phyloP scores from a whole-genome alignment of 768 basidiomycete genomes.

The Leucocoprinus birnbaumii region DNA sequence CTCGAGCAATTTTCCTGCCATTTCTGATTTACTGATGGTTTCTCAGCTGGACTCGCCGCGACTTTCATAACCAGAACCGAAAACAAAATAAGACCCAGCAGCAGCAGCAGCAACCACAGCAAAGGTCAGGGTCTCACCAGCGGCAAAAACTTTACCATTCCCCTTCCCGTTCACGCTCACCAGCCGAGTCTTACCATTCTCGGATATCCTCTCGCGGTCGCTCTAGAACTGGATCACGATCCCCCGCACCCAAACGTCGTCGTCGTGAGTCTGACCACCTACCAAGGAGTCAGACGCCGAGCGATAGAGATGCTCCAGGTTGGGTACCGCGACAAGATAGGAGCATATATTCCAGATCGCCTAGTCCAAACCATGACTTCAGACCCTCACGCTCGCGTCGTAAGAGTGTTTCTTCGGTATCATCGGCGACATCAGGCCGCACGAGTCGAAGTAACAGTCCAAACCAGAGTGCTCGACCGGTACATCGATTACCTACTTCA shows the following conservation, averaged over 20 bases:
- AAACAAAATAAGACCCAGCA: constrained; percentile 26
- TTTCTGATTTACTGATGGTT: constrained; percentile 4
- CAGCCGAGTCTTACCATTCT: constrained; percentile 63
- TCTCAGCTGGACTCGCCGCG: constrained; percentile 66
- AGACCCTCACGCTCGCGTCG: constrained; percentile 31
- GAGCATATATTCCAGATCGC: constrained; percentile 35
- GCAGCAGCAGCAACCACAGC: constrained; percentile 27
- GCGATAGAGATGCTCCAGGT: constrained; percentile 38
- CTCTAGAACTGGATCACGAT: constrained; percentile 58
- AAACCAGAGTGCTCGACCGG: constrained; percentile 44
- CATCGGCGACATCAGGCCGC: constrained; percentile 45
- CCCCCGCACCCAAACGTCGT: constrained; percentile 55
- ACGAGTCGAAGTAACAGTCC: constrained; percentile 60
- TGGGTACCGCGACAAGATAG: constrained; percentile 25
- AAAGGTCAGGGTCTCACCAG: constrained; percentile 24
- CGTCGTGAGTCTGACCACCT: constrained; percentile 51
- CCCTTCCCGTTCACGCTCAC: constrained; percentile 61
- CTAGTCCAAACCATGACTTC: constrained; percentile 39
- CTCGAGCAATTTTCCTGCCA: constrained; percentile 8
- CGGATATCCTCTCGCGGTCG: constrained; percentile 62
- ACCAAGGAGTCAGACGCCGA: constrained; percentile 43
- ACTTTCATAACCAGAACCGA: constrained; percentile 34
- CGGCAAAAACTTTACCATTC: constrained; percentile 52
- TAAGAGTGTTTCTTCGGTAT: constrained; percentile 51
- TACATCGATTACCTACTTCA: constrained; percentile 61